Base-by-base conservation (phyloP, 192 early-diverging fungal species). In the Physocladia obscura region DNA sequence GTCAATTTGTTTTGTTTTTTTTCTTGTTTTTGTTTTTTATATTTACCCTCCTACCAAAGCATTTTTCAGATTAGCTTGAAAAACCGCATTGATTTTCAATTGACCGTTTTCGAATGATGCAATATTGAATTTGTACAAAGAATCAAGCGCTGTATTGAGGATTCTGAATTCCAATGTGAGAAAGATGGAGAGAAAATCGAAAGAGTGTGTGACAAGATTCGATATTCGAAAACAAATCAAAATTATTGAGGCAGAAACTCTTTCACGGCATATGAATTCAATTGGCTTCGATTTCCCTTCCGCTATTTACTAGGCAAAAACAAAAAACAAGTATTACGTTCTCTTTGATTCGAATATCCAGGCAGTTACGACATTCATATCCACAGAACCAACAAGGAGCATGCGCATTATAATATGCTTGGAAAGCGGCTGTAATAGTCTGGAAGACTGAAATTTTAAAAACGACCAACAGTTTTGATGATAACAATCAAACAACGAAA, bases 381-480 rank as follows among this genome's bases (percentile, higher is more conserved):
- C 48, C 11, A 94, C 85, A 21, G 89, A 81, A 0, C 74, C 49
- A 2, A 89, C 77, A 68, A 94, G 95, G 21, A 98, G 76, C 70
- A 96, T 84, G 3, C 92, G 88, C 89, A 94, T 92, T 48, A 96
- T 83, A 44, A 98, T 82, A 54, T 96, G 94, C 70, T 91, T 91
- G 34, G 90, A 90, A 2, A 96, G 79, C 32, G 89, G 86, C 30
- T 92, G 92, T 29, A 98, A 82, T 1, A 98, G 85, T 19, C 69
- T 85, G 58, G 6, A 36, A 49, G 35, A 70, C 44, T 44, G 40
- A 13, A 30, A 5, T 59, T 44, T 11, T 37, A 5, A n/a, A n/a
- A n/a, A n/a, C n/a, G n/a, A n/a, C n/a, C n/a, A n/a, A n/a, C n/a
- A n/a, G n/a, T n/a, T n/a, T n/a, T n/a, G n/a, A n/a, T n/a, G n/a